Evolutionary conservation across 2,329 filamentous ascomycete species (phyloP), one percentile per base, ranked within the genome.

Genomic region (Aspergillus spinulosporus): DNA sequence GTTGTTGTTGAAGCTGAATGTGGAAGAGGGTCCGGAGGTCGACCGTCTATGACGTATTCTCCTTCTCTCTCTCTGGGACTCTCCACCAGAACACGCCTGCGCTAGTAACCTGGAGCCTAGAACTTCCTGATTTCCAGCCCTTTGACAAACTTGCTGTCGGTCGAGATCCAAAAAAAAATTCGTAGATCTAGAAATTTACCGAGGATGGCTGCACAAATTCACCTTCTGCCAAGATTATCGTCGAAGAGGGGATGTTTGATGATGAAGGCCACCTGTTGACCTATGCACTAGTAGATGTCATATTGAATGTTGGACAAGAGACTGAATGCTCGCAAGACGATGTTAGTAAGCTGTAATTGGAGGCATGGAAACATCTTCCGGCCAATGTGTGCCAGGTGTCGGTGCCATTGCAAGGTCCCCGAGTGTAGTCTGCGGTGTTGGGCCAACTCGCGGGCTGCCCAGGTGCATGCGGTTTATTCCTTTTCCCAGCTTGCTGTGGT

Each of bases 281-380:
- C 21, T 21, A 21, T 21, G 21, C 21, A 21, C 21, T 21, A 21
- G 21, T 21, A 21, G 21, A 21, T 21, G 21, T 21, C 21, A 21
- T 39, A 39, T 36, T 47, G 45, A 34, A 21, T 37, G 34, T 28
- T 49, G 15, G 34, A 39, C 34, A 49, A 12, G 31, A 48, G 15
- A 21, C 32, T 36, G 46, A 48, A 39, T 28, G 12, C 15, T 31
- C 4, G 34, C 32, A 37, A 45, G 26, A n/a, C 43, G 11, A 26
- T 9, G 50, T 59, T 55, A 59, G 46, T 55, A 57, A 59, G 56
- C 50, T 49, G 26, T 52, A 49, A 55, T 54, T 52, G 52, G 55
- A 54, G 53, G 54, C 34, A 60, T 54, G 61, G 62, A 63, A 59
- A 15, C 52, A 52, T 59, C 44, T 59, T 63, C 62, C 62, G 50